Evolutionary conservation across 2,329 filamentous ascomycete genomes (phyloP).

Genomic region (Paraphaeosphaeria sporulosa): DNA sequence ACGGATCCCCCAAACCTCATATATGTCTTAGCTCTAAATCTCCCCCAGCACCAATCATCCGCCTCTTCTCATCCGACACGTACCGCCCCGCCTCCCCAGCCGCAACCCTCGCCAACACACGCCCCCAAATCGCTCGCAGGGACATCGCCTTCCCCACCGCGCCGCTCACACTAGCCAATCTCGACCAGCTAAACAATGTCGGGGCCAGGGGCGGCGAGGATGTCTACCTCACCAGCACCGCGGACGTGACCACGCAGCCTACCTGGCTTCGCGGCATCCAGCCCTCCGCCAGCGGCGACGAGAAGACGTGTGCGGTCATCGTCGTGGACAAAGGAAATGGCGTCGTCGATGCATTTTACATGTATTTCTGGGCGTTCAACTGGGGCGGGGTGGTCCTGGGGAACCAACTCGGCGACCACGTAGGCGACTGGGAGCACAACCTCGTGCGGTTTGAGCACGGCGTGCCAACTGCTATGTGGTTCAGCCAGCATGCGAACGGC

Average conservation of each 20-base stretch:
- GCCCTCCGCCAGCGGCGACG: slow-evolving; percentile 58
- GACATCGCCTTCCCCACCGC: slow-evolving; percentile 15
- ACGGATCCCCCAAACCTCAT: background rate
- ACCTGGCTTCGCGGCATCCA: slow-evolving; percentile 56
- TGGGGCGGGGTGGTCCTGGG: slow-evolving; percentile 59
- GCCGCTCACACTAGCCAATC: slow-evolving; percentile 47
- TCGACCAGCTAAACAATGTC: slow-evolving; percentile 48
- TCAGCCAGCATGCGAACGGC: slow-evolving; percentile 65
- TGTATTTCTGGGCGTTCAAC: slow-evolving; percentile 66
- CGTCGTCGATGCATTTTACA: slow-evolving; percentile 65
- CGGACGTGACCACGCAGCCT: slow-evolving; percentile 45
- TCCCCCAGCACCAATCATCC: slow-evolving; percentile 49
- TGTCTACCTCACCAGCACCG: slow-evolving; percentile 51
- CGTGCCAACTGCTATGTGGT: slow-evolving; percentile 64
- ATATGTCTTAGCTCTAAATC: slow-evolving; percentile 5
- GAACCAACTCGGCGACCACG: slow-evolving; percentile 58
- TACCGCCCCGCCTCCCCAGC: slow-evolving; percentile 51
- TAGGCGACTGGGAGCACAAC: slow-evolving; percentile 71
- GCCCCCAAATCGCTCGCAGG: slow-evolving; percentile 40
- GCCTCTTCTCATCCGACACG: slow-evolving; percentile 47
- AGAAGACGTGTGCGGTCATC: slow-evolving; percentile 60
- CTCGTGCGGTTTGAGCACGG: slow-evolving; percentile 69
- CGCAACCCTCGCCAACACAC: slow-evolving; percentile 47
- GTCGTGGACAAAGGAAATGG: slow-evolving; percentile 62
- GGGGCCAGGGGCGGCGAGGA: slow-evolving; percentile 23